A percentile compares a stretch with the other conserved stretches of the same genome.
These are phyloP conservation scores for Phanerochaete sordida DNA, from an alignment of 768 basidiomycete species.

Conservation along the genomic window DNA sequence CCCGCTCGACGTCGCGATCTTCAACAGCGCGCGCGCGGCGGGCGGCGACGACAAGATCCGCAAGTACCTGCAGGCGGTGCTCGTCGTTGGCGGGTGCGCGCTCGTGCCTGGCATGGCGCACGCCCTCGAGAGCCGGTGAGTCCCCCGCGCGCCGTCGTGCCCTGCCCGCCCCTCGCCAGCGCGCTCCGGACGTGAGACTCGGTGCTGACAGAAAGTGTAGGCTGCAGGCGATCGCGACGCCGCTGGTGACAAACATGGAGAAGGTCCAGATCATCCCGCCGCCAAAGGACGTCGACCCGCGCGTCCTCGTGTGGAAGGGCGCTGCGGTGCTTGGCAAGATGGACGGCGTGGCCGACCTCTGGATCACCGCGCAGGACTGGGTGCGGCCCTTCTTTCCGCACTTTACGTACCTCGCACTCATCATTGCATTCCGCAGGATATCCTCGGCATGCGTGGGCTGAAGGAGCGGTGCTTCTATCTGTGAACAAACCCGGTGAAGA, in stretches of 20 bases:
- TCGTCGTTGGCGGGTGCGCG: constrained; percentile 85
- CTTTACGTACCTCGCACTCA: neutral
- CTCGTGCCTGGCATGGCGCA: constrained; percentile 79
- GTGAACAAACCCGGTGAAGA: no score
- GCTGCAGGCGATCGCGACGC: constrained; percentile 80
- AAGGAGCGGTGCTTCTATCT: constrained; percentile 83
- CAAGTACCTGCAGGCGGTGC: constrained; percentile 82
- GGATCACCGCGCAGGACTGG: constrained; percentile 88
- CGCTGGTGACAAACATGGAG: constrained; percentile 79
- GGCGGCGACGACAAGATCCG: constrained; percentile 88
- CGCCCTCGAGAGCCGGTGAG: constrained; percentile 83
- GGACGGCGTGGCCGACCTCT: constrained; percentile 86
- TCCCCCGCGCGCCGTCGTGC: neutral
- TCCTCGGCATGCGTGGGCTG: constrained; percentile 75
- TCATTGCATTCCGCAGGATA: constrained; percentile 42
- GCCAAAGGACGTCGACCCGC: constrained; percentile 88
- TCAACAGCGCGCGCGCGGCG: constrained; percentile 85
- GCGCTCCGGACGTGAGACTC: neutral
- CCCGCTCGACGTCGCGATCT: constrained; percentile 89
- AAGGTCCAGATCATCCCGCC: constrained; percentile 92
- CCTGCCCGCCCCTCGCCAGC: neutral
- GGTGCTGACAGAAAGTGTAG: constrained; percentile 30
- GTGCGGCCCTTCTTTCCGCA: constrained; percentile 38
- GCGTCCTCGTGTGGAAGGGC: constrained; percentile 93
- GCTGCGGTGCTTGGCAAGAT: constrained; percentile 88